phyloP scores from a whole-genome alignment of 2,329 filamentous ascomycete genomes.

The Trichoderma sp. region DNA sequence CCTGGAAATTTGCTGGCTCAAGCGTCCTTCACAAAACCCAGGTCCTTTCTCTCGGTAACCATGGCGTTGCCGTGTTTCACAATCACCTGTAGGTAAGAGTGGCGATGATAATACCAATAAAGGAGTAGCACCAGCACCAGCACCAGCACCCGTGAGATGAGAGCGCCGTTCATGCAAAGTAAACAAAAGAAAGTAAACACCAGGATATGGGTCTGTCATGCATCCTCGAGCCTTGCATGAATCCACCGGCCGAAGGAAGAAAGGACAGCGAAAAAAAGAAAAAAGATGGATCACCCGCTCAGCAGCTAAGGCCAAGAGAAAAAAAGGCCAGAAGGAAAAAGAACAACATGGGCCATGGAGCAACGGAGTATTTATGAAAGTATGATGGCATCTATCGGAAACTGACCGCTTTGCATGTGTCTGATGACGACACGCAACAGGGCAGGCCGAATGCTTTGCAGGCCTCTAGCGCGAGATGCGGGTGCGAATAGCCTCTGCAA shows the following conservation, averaged over 20 bases:
- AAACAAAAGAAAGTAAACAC: constrained; percentile 12
- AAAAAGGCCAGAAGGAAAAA: not conserved
- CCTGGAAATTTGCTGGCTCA: constrained; percentile 20
- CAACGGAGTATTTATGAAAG: not conserved
- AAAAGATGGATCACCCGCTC: not conserved
- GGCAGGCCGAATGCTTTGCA: constrained; percentile 14
- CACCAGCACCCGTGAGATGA: not conserved
- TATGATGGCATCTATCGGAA: not conserved
- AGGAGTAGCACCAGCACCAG: not conserved
- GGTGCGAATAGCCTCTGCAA: constrained; percentile 8
- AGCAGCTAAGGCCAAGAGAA: not conserved
- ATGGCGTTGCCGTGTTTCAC: constrained; percentile 17
- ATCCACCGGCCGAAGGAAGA: not conserved
- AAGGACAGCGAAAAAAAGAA: not conserved
- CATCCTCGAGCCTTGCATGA: constrained; percentile 8
- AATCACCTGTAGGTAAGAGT: constrained; percentile 2
- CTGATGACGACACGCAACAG: constrained; percentile 15
- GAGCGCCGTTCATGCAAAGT: not conserved
- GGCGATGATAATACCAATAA: not conserved
- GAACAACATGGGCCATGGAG: not conserved
- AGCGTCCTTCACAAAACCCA: constrained; percentile 9
- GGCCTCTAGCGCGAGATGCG: constrained; percentile 15
- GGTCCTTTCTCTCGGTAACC: constrained; percentile 1
- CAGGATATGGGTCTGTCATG: constrained; percentile 3
- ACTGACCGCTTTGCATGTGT: constrained; percentile 16